Percentiles rank a stretch among this genome's conserved stretches.
These are phyloP conservation scores for Botryosphaeria agaves DNA, from an alignment of 2,329 filamentous ascomycete species.

Conservation along the genomic window DNA sequence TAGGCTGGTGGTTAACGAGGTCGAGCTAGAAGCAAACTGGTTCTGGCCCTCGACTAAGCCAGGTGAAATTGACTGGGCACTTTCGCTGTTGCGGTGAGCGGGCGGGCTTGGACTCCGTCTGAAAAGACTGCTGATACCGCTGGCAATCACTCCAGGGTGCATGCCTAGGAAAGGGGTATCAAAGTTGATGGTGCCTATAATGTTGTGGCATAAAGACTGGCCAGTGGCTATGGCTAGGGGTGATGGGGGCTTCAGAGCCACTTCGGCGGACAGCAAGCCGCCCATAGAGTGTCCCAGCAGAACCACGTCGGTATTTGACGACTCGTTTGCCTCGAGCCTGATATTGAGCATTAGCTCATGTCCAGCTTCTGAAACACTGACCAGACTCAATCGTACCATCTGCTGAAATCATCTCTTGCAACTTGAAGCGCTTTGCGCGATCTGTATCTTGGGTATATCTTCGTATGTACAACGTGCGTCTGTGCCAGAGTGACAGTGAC, in stretches of 20 bases:
- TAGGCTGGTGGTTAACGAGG: constrained; percentile 8
- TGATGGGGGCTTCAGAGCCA: constrained; percentile 40
- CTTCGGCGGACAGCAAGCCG: constrained; percentile 64
- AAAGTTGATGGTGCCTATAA: constrained; percentile 65
- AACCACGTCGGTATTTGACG: constrained; percentile 56
- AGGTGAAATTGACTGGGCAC: neutral
- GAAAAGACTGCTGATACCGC: constrained; percentile 67
- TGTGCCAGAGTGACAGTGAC: constrained; percentile 49
- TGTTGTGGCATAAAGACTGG: constrained; percentile 47
- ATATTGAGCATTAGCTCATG: constrained; percentile 1
- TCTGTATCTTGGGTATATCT: constrained; percentile 68
- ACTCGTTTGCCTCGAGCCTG: constrained; percentile 61
- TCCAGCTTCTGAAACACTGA: neutral
- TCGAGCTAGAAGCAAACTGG: neutral
- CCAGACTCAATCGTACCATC: constrained; percentile 42
- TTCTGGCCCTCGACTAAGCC: neutral
- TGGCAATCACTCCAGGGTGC: constrained; percentile 73
- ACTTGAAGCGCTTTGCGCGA: constrained; percentile 55
- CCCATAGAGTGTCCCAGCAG: constrained; percentile 84
- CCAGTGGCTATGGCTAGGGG: constrained; percentile 4
- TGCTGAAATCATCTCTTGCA: constrained; percentile 67
- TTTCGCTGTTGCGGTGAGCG: neutral
- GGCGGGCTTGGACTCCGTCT: constrained; percentile 11
- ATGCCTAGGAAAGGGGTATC: constrained; percentile 80
- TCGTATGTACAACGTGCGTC: constrained; percentile 69